phyloP scores from a whole-genome alignment of 2,329 filamentous ascomycete genomes.

The Aspergillus ustus region DNA sequence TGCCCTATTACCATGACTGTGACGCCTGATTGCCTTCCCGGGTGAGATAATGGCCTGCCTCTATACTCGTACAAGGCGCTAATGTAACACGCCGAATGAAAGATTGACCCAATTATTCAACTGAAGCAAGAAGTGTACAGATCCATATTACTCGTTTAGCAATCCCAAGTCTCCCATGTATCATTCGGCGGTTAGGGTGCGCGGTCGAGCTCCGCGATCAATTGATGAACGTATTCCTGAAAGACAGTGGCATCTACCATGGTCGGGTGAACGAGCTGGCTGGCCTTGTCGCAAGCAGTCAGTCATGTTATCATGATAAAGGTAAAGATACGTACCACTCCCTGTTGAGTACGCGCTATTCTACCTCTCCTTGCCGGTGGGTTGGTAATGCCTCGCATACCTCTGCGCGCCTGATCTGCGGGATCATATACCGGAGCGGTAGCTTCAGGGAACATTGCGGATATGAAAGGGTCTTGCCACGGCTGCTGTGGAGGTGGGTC shows the following conservation, averaged over 20 bases:
- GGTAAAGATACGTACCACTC: neutral
- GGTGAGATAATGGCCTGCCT: neutral
- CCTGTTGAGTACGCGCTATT: neutral
- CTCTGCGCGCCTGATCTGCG: neutral
- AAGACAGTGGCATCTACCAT: conserved; percentile 6
- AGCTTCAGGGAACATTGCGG: conserved; percentile 10
- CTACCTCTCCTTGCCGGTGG: neutral
- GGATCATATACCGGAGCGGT: neutral
- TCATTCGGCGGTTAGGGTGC: neutral
- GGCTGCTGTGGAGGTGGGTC: neutral
- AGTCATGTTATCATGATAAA: neutral
- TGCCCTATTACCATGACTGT: neutral
- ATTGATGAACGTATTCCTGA: conserved; percentile 10
- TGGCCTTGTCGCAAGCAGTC: conserved; percentile 2
- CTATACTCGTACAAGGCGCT: neutral
- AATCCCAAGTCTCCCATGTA: neutral
- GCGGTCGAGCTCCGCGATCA: conserved; percentile 10
- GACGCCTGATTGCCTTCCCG: neutral
- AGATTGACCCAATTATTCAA: neutral
- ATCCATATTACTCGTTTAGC: neutral
- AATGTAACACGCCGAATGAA: neutral
- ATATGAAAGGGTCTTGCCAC: conserved; percentile 9
- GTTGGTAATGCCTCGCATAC: neutral
- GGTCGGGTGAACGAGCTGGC: conserved; percentile 5
- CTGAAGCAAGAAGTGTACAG: neutral